These are phyloP conservation scores for Cyphellophora europaea DNA, from an alignment of 2,329 filamentous ascomycete genomes.

Conservation along the genomic window DNA sequence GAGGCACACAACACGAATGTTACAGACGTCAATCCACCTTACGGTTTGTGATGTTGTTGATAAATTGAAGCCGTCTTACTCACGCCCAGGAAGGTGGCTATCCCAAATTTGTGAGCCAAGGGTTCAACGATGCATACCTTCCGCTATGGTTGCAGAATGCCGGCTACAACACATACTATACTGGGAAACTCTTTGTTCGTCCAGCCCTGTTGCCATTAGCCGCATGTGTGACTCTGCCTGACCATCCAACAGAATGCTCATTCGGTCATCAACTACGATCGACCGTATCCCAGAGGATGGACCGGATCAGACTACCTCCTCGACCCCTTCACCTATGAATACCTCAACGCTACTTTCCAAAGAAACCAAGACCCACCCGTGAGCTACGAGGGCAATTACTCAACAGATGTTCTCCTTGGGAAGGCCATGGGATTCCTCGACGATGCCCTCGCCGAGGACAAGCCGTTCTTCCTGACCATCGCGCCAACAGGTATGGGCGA, in stretches of 20 bases:
- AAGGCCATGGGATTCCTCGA: slow-evolving; percentile 53
- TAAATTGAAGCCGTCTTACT: not conserved
- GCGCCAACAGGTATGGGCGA: no score
- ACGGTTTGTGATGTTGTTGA: no score
- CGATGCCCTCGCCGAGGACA: slow-evolving; percentile 41
- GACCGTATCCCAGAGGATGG: slow-evolving; percentile 26
- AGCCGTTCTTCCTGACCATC: slow-evolving; percentile 58
- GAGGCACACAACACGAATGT: slow-evolving; percentile 64
- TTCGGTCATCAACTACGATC: slow-evolving; percentile 39
- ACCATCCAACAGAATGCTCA: no score
- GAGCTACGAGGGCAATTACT: slow-evolving; percentile 46
- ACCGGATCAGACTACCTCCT: slow-evolving; percentile 34
- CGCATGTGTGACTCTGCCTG: no score
- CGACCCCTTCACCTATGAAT: slow-evolving; percentile 50
- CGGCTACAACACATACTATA: slow-evolving; percentile 46
- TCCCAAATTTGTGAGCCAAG: slow-evolving; percentile 42
- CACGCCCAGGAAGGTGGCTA: slow-evolving; percentile 32
- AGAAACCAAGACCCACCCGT: slow-evolving; percentile 48
- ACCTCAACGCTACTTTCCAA: slow-evolving; percentile 56
- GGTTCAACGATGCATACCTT: slow-evolving; percentile 41
- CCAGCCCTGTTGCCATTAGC: no score
- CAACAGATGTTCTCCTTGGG: slow-evolving; percentile 49
- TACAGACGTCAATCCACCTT: slow-evolving; percentile 43
- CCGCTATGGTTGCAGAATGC: slow-evolving; percentile 43
- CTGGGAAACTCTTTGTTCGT: slow-evolving; percentile 46